Conservation (phyloP, 495 filamentous ascomycete species). For the Aspergillus indologenus region DNA sequence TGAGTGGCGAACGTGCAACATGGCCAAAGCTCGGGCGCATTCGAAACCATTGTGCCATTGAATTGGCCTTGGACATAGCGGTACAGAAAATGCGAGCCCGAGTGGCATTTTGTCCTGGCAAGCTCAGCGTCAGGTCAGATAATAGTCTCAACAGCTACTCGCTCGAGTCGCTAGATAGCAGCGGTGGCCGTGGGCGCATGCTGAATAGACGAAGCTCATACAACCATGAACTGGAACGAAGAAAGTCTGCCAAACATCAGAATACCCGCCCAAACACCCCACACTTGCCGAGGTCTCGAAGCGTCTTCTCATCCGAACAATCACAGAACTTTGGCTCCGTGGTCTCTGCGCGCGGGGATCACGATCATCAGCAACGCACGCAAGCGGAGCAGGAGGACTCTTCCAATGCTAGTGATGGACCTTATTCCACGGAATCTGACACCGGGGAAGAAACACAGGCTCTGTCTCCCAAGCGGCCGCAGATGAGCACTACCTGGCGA, state of each 20-base stretch:
- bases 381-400: conserved; percentile 6
- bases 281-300: conserved; percentile 32
- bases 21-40: conserved; percentile 86
- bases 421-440: conserved; percentile 21
- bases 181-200: conserved; percentile 21
- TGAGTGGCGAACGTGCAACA: conserved; percentile 78
- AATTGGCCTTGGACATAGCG: conserved; percentile 79
- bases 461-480: conserved; percentile 8
- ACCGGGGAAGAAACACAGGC: conserved; percentile 25
- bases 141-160: conserved; percentile 19
- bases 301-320: conserved; percentile 31
- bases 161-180: conserved; percentile 23
- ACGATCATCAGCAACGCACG: conserved; percentile 1
- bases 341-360: conserved; percentile 13
- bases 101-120: conserved; percentile 76
- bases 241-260: conserved; percentile 17
- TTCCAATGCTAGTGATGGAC: conserved; percentile 17
- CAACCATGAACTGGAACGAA: conserved; percentile 31
- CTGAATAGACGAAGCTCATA: conserved; percentile 33
- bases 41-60: conserved; percentile 78
- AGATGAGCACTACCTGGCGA: conserved; percentile 5
- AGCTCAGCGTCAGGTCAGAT: conserved; percentile 52
- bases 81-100: conserved; percentile 71
- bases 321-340: conserved; percentile 16
- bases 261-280: conserved; percentile 15